These are phyloP conservation scores for Allomyces arbusculus DNA, from an alignment of 192 early-diverging fungal genomes.

Conservation along the genomic window DNA sequence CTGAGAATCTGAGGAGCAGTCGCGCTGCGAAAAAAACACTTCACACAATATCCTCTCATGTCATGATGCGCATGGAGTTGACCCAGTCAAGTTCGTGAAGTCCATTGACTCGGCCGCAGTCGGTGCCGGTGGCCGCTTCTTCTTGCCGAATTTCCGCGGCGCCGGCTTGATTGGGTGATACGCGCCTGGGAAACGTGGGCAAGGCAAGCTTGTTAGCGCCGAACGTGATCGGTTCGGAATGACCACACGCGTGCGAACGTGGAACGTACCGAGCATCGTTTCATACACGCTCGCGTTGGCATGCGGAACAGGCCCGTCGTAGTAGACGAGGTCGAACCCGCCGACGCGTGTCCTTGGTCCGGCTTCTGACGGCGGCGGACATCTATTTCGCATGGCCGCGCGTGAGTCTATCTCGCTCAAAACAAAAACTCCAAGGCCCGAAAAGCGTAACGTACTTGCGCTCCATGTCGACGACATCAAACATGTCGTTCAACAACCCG, in stretches of 20 bases:
- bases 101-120: background rate
- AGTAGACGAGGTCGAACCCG: slow-evolving; percentile 44
- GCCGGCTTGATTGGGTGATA: background rate
- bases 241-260: too few relatives aligned
- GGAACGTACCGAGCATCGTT: background rate
- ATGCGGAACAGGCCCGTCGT: slow-evolving; percentile 38
- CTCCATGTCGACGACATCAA: slow-evolving; percentile 38
- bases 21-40: too few relatives aligned
- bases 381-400: too few relatives aligned
- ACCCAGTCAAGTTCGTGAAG: too few relatives aligned
- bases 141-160: background rate
- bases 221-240: too few relatives aligned
- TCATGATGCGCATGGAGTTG: too few relatives aligned
- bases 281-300: slow-evolving; percentile 16
- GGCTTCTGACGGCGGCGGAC: background rate
- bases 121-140: background rate
- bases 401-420: too few relatives aligned
- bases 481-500: slow-evolving; percentile 33
- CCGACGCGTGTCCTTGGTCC: slow-evolving; percentile 18
- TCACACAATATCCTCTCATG: too few relatives aligned
- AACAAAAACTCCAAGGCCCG: too few relatives aligned
- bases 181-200: background rate
- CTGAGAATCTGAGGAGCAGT: too few relatives aligned
- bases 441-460: slow-evolving; percentile 6
- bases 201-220: too few relatives aligned